Evolutionary conservation across 257 asterid species (phyloP).

Genomic region (Paraleonurus japonicus): DNA sequence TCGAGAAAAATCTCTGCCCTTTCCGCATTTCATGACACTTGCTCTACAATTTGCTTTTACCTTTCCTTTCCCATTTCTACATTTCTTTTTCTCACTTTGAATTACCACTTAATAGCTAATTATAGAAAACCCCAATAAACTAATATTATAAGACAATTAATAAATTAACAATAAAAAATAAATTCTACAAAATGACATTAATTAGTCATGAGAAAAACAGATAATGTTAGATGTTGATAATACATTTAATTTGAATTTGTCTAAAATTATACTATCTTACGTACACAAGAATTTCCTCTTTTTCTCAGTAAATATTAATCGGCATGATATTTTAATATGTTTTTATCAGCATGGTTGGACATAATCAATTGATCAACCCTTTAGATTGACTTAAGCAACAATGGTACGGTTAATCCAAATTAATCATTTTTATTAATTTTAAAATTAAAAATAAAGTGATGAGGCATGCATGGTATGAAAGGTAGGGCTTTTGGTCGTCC

Average conservation of each 20-base stretch:
- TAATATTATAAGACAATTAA: neutral
- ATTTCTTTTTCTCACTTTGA: neutral
- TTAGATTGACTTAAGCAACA: slow-evolving; percentile 4
- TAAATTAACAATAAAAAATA: neutral
- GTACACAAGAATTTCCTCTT: no score
- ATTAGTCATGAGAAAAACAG: no score
- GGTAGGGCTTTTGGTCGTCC: slow-evolving; percentile 11
- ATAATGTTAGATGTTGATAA: no score
- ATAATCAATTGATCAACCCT: neutral
- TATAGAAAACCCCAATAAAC: neutral
- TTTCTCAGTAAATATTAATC: no score
- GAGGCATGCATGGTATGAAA: slow-evolving; percentile 14
- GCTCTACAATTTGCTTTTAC: neutral
- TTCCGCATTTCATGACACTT: slow-evolving; percentile 33
- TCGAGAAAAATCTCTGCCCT: slow-evolving; percentile 2
- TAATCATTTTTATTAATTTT: neutral
- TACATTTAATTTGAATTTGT: neutral
- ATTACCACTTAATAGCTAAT: neutral
- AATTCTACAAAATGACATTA: neutral
- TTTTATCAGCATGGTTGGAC: neutral
- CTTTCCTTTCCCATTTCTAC: neutral
- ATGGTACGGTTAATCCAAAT: neutral
- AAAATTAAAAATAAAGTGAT: slow-evolving; percentile 17
- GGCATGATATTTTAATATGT: no score
- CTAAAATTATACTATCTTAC: no score